Percentiles rank a stretch among this genome's conserved stretches.
Evolutionary conservation across 139 green algal genomes (phyloP).

Genomic region (Pseudopediastrum boryanum): DNA sequence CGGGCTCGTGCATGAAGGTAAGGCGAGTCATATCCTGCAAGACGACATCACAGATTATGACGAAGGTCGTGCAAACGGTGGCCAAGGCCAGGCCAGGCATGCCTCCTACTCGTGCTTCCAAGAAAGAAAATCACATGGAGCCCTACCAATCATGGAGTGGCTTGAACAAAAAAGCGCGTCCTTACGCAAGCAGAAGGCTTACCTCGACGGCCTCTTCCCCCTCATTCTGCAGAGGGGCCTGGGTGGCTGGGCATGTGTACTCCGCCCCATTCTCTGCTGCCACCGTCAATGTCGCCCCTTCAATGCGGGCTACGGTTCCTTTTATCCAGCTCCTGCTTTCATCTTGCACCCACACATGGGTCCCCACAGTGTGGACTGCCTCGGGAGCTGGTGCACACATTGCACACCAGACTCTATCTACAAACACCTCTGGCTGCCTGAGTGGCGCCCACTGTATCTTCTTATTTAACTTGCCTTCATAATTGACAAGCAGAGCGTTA

Average conservation of each 20-base stretch:
- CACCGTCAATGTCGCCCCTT: slow-evolving; percentile 56
- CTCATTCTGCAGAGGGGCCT: slow-evolving; percentile 87
- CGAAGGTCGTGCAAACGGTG: background rate
- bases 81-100: background rate
- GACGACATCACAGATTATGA: background rate
- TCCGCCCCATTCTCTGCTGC: slow-evolving; percentile 37
- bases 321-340: slow-evolving; percentile 72
- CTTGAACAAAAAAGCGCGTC: background rate
- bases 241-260: slow-evolving; percentile 21
- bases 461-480: too few species aligned
- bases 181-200: background rate
- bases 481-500: too few species aligned
- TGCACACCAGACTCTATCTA: too few species aligned
- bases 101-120: background rate
- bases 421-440: too few species aligned
- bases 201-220: slow-evolving; percentile 79
- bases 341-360: slow-evolving; percentile 76
- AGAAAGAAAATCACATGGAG: background rate
- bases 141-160: background rate
- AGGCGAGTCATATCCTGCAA: slow-evolving; percentile 97
- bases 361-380: slow-evolving; percentile 77
- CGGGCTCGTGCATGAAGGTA: slow-evolving; percentile 96
- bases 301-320: slow-evolving; percentile 67
- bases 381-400: too few species aligned
- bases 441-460: too few species aligned